phyloP scores from a whole-genome alignment of 73 alveolate genomes.

The Halteria grandinella region DNA sequence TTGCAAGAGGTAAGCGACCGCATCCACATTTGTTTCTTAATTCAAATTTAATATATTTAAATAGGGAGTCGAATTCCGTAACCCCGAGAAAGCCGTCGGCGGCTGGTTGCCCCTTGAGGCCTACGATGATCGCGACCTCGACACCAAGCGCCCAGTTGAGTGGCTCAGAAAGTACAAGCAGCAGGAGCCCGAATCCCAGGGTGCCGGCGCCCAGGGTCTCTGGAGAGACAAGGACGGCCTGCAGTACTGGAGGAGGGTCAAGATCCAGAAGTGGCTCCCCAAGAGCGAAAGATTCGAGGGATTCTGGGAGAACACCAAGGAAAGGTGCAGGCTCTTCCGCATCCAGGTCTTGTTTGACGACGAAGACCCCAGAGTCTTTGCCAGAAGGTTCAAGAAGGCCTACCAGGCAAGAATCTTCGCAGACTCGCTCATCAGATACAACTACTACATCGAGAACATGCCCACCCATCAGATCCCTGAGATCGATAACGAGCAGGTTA shows the following conservation, averaged over 20 bases:
- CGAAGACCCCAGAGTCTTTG: constrained; percentile 86
- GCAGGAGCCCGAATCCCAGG: constrained; percentile 60
- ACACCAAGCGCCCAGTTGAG: constrained; percentile 76
- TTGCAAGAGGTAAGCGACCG: constrained; percentile 58
- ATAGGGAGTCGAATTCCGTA: constrained; percentile 80
- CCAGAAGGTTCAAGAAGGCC: constrained; percentile 77
- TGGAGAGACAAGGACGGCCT: constrained; percentile 79
- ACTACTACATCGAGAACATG: constrained; percentile 88
- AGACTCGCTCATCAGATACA: constrained; percentile 79
- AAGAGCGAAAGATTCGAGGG: constrained; percentile 70
- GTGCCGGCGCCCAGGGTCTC: constrained; percentile 69
- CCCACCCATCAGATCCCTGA: constrained; percentile 89
- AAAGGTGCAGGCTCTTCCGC: constrained; percentile 70
- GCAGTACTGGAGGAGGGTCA: constrained; percentile 70
- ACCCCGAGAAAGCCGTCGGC: constrained; percentile 82
- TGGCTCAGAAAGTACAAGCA: constrained; percentile 75
- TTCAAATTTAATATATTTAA: neutral
- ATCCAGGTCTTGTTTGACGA: constrained; percentile 78
- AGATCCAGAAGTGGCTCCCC: constrained; percentile 62
- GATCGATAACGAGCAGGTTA: constrained; percentile 81
- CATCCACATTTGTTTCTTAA: neutral
- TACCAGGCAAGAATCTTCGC: constrained; percentile 73
- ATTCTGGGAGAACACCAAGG: constrained; percentile 65
- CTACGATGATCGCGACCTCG: constrained; percentile 80
- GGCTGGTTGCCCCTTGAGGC: constrained; percentile 87